Base-by-base conservation (phyloP, 495 filamentous ascomycete genomes). In the Aspergillus sclerotiicarbonarius region DNA sequence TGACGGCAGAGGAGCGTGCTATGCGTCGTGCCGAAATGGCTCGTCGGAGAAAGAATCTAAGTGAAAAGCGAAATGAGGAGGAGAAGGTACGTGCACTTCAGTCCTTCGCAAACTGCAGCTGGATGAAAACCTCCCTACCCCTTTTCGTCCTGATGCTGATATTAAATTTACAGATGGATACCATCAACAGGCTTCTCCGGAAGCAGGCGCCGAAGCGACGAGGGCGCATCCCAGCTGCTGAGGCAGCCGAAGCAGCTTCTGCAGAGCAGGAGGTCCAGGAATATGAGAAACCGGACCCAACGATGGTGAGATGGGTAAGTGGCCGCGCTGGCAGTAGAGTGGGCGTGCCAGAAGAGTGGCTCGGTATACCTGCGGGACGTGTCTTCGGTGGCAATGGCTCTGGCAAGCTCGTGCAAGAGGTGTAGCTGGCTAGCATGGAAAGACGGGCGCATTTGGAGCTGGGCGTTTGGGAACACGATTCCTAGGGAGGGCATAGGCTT, bases 21-120 rank as follows among this genome's bases (percentile, higher is more conserved):
- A 96, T 98, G 89, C 86, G 96, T 16, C 84, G 94, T 43, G 89
- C 90, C 7, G 94, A 98, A 71, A 98, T 98, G 94, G 94, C 94
- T 25, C 82, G 94, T 16, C 87, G 94, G 32, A 79, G 94, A 51
- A 95, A 96, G 70, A 97, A 98, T 62, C 82, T 98, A n/a, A 94
- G 89, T 61, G 94, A 98, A 69, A 96, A 97, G 80, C 89, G 94
- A 25, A 94, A 96, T 56, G 95, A 98, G 67, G 95, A 98, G 77
- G 95, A 98, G 76, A 98, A 98, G 85, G 92, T 91, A 76, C 13
- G 68, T 54, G 15, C 15, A 16, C 1, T 4, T 41, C n/a, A 9
- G 37, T 12, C 12, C 50, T 4, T 45, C n/a, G n/a, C n/a, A n/a
- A n/a, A 25, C 25, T 25, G 25, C 25, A 25, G 25, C 25, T 5